Percentiles rank a stretch among this genome's conserved stretches.
phyloP scores from a whole-genome alignment of 2,329 filamentous ascomycete genomes.

The Celoporthe dispersa region DNA sequence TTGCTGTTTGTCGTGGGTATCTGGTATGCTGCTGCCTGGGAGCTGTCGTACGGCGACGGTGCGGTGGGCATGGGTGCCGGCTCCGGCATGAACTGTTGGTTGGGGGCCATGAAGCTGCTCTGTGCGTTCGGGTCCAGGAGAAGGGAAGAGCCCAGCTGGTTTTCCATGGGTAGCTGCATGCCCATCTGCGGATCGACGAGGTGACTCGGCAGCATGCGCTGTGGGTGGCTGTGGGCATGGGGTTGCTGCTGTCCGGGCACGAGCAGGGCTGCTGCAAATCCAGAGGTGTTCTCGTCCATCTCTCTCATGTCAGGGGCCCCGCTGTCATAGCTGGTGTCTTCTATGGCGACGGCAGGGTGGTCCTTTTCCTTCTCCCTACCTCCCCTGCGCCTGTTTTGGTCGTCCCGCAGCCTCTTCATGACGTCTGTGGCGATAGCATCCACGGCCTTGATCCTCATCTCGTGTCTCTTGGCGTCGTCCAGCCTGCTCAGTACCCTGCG shows the following conservation, averaged over 20 bases:
- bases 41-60: slow-evolving; percentile 30
- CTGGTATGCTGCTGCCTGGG: slow-evolving; percentile 19
- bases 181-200: slow-evolving; percentile 32
- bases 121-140: slow-evolving; percentile 46
- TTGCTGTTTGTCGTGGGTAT: slow-evolving; percentile 20
- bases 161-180: slow-evolving; percentile 56
- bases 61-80: slow-evolving; percentile 32
- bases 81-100: slow-evolving; percentile 36
- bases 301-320: slow-evolving; percentile 33
- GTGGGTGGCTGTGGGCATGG: slow-evolving; percentile 14
- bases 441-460: slow-evolving; percentile 68
- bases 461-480: slow-evolving; percentile 58
- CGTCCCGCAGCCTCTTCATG: slow-evolving; percentile 75
- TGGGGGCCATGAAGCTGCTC: slow-evolving; percentile 41
- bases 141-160: slow-evolving; percentile 43
- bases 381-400: slow-evolving; percentile 56
- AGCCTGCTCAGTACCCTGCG: slow-evolving; percentile 56
- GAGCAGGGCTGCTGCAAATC: slow-evolving; percentile 21
- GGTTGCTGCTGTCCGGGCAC: slow-evolving; percentile 29
- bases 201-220: slow-evolving; percentile 24
- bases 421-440: slow-evolving; percentile 76
- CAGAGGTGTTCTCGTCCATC: slow-evolving; percentile 14
- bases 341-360: slow-evolving; percentile 13
- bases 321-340: slow-evolving; percentile 46
- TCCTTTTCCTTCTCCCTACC: slow-evolving; percentile 21